Evolutionary conservation across 1,139 yeast genomes (phyloP).

Genomic region (Blastobotrys buckinghamii): DNA sequence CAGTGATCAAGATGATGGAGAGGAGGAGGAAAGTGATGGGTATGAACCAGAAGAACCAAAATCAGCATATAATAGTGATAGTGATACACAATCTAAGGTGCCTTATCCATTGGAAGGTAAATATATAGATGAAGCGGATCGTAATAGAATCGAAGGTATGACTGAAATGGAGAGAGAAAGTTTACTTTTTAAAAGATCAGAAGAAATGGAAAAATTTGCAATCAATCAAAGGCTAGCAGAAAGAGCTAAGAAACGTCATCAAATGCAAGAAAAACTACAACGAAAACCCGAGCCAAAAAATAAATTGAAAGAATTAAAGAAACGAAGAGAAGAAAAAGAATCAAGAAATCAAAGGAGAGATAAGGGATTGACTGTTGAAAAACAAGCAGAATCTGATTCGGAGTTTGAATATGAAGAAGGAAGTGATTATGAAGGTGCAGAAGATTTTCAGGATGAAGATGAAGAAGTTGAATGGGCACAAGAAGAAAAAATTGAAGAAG

Average conservation of each 20-base stretch:
- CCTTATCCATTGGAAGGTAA: constrained; percentile 95
- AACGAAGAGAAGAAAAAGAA: constrained; percentile 65
- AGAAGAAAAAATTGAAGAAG: constrained; percentile 29
- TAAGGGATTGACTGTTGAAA: constrained; percentile 31
- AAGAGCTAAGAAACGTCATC: constrained; percentile 59
- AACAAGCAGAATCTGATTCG: constrained; percentile 39
- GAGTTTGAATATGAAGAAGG: constrained; percentile 27
- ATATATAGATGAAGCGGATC: constrained; percentile 76
- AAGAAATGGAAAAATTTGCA: constrained; percentile 79
- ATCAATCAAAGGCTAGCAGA: constrained; percentile 79
- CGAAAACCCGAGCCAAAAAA: constrained; percentile 38
- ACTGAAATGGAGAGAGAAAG: constrained; percentile 92
- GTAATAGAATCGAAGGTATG: constrained; percentile 58
- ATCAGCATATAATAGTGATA: constrained; percentile 35
- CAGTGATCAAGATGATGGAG: constrained; percentile 29
- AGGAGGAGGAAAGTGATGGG: constrained; percentile 29
- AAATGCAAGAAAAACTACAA: constrained; percentile 36
- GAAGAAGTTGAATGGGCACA: constrained; percentile 48
- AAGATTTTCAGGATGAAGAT: constrained; percentile 28
- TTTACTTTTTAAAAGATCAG: constrained; percentile 83
- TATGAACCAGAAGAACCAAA: constrained; percentile 9
- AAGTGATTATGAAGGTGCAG: constrained; percentile 39
- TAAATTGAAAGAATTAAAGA: constrained; percentile 75
- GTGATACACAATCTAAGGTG: constrained; percentile 39
- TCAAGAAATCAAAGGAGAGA: constrained; percentile 26